These are phyloP conservation scores for Bryopsis sp. DNA, from an alignment of 139 green algal species.

Conservation along the genomic window DNA sequence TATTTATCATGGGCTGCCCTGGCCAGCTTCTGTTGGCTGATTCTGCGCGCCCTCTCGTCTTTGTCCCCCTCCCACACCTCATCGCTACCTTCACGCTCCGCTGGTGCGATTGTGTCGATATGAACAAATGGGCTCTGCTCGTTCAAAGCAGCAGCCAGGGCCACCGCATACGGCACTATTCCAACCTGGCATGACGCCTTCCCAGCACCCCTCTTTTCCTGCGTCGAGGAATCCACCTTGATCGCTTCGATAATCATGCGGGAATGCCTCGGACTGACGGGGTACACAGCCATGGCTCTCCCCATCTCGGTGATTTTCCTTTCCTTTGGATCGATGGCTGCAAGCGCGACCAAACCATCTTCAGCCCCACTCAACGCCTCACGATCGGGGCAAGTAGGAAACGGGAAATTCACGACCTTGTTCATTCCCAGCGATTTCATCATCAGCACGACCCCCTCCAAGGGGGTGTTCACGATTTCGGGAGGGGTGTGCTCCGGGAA, in stretches of 20 bases:
- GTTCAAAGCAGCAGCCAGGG: slow-evolving; percentile 71
- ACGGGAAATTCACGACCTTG: slow-evolving; percentile 86
- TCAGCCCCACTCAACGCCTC: slow-evolving; percentile 47
- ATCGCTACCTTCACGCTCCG: slow-evolving; percentile 2
- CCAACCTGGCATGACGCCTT: slow-evolving; percentile 41
- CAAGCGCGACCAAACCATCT: slow-evolving; percentile 51
- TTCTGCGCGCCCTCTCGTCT: background rate
- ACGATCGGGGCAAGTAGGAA: slow-evolving; percentile 70
- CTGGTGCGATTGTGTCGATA: slow-evolving; percentile 34
- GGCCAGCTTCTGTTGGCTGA: slow-evolving; percentile 20
- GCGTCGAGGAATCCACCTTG: slow-evolving; percentile 18
- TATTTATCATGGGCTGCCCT: slow-evolving; percentile 53
- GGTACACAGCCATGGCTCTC: slow-evolving; percentile 69
- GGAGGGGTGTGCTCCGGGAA: slow-evolving; percentile 69
- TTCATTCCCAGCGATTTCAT: slow-evolving; percentile 91
- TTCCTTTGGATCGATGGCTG: slow-evolving; percentile 35
- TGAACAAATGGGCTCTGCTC: slow-evolving; percentile 79
- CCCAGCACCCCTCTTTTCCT: slow-evolving; percentile 5
- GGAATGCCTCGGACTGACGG: slow-evolving; percentile 77
- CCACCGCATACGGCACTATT: slow-evolving; percentile 73
- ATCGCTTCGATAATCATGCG: slow-evolving; percentile 77
- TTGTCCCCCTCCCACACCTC: background rate
- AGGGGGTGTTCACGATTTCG: slow-evolving; percentile 72
- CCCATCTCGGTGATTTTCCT: slow-evolving; percentile 63
- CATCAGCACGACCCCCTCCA: slow-evolving; percentile 85